Evolutionary conservation across 345 rosid species (phyloP), one percentile per base, ranked within the genome.

Genomic region (Melaleuca alternifolia): DNA sequence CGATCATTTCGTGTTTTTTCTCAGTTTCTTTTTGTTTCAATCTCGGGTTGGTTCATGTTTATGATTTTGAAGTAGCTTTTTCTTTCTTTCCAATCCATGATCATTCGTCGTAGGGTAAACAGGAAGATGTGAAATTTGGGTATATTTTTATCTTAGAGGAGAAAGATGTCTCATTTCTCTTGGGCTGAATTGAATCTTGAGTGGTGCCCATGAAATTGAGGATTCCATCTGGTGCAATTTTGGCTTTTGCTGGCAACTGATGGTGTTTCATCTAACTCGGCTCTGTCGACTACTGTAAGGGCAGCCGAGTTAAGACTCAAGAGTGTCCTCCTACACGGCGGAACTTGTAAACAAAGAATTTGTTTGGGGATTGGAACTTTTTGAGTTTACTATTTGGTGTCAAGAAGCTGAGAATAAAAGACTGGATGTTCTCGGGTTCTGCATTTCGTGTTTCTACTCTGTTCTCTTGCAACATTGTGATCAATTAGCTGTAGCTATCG

Each of bases 241-340:
- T 18, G 37, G 81, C 48, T 71, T 71, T 71, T 10, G 26, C 26
- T 0, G 20, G 44, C 14, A 3, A 37, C 79, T 71, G 81, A 37
- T 71, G 48, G 7, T 37, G 1, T 62, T 46, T 5, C 7, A 10
- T 37, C 37, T 9, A 71, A 71, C 48, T 18, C 9, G 48, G 79
- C 79, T 37, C 5, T 8, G 1, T 71, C 2, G 26, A 9, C 20
- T 0, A 24, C 2, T 1, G 7, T 18, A 37, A 71, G 79, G 24
- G 48, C 79, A 16, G 79, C 48, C 48, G 5, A 71, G 24, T 9
- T 18, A 71, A 71, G 79, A 71, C 0, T 71, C 18, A 11, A 18
- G 46, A 71, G 79, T 13, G 0, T 11, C 7, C 1, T 9, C 12
- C 79, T 3, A 1, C 79, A 5, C 24, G 0, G 79, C 48, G 0